A percentile compares a stretch with the other conserved stretches of the same genome.
Conservation (phyloP, 352 stramenopile genomes). For the Hyaloperonospora arabidopsidis region DNA sequence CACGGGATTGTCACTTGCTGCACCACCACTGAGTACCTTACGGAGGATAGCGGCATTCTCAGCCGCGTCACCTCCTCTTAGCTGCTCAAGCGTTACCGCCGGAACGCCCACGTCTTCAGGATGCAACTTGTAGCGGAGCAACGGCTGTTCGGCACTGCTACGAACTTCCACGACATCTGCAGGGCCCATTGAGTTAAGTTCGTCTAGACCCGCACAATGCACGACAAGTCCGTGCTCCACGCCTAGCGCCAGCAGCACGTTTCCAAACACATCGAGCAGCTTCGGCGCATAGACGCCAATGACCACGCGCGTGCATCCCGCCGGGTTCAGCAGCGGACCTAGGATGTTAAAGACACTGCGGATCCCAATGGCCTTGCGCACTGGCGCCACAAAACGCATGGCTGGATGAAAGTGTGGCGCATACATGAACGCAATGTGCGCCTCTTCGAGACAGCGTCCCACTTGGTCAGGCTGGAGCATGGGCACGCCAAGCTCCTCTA, state of each 20-base stretch:
- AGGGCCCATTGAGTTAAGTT: conserved; percentile 93
- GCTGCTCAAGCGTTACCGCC: conserved; percentile 86
- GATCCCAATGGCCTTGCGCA: conserved; percentile 94
- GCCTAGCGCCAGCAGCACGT: conserved; percentile 83
- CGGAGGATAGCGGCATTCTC: conserved; percentile 93
- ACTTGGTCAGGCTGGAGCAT: conserved; percentile 90
- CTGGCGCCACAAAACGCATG: conserved; percentile 92
- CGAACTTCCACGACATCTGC: conserved; percentile 80
- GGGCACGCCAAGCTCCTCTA: conserved; percentile 93
- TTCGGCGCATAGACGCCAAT: conserved; percentile 97
- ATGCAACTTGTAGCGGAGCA: conserved; percentile 39
- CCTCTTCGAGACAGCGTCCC: conserved; percentile 86
- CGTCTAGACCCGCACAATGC: conserved; percentile 97
- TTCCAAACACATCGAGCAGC: conserved; percentile 82
- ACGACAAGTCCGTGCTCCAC: conserved; percentile 98
- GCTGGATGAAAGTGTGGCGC: conserved; percentile 94
- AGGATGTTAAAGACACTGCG: conserved; percentile 98
- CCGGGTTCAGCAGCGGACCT: conserved; percentile 96
- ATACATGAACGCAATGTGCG: conserved; percentile 96
- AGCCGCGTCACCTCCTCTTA: conserved; percentile 91
- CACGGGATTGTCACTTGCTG: conserved; percentile 88
- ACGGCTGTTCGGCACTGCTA: conserved; percentile 26
- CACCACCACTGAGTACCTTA: conserved; percentile 73
- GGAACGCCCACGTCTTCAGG: conserved; percentile 85
- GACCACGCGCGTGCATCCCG: conserved; percentile 90